Conservation (phyloP, 768 basidiomycete genomes). For the Suillus sp. region DNA sequence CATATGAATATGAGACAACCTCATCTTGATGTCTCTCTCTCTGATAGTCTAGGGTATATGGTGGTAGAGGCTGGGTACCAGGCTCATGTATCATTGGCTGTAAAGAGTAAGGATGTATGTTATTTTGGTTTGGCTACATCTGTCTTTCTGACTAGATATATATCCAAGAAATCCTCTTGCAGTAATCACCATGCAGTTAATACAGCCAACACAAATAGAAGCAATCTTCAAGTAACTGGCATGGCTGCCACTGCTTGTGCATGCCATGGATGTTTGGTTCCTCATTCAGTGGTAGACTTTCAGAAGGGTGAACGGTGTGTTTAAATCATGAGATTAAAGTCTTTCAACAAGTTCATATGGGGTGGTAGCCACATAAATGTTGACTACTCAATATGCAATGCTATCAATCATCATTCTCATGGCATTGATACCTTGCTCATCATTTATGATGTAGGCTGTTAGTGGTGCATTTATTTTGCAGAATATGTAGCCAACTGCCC, state of each 20-base stretch:
- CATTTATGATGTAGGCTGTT: conserved; percentile 35
- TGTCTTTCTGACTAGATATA: background rate
- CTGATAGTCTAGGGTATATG: conserved; percentile 32
- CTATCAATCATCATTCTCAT: conserved; percentile 15
- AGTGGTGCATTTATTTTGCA: conserved; percentile 25
- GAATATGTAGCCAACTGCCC: conserved; percentile 7
- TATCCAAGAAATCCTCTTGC: conserved; percentile 15
- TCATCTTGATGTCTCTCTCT: conserved; percentile 27
- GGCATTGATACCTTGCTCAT: conserved; percentile 13
- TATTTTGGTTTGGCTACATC: too few species aligned
- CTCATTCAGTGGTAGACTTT: too few species aligned
- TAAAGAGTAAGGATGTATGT: conserved; percentile 14
- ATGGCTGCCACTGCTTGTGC: too few species aligned
- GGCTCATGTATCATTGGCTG: conserved; percentile 20
- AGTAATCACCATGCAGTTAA: conserved; percentile 24
- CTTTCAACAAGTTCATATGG: too few species aligned
- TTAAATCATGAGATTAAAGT: too few species aligned
- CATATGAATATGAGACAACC: conserved; percentile 25
- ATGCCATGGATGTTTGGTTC: too few species aligned
- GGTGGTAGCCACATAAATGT: conserved; percentile 29
- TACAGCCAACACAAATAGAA: too few species aligned
- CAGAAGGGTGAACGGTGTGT: conserved; percentile 29
- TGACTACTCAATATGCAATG: conserved; percentile 29
- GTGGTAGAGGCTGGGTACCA: conserved; percentile 22
- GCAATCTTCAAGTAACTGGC: too few species aligned